Evolutionary conservation across 192 early-diverging fungal genomes (phyloP).

Genomic region (Phlyctochytrium planicorne): DNA sequence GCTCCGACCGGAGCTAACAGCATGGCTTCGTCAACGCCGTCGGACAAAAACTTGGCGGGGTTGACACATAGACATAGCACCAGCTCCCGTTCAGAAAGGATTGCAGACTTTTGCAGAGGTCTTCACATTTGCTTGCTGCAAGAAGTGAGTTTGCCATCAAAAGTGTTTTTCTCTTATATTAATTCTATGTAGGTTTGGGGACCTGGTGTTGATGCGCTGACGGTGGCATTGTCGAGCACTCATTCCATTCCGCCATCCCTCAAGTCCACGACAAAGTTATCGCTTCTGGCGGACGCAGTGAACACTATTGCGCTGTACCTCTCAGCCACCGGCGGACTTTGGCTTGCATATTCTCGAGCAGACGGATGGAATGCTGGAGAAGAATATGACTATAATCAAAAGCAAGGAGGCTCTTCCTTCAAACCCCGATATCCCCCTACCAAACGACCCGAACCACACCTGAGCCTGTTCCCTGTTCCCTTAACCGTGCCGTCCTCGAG

Average conservation of each 20-base stretch:
- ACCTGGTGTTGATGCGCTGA: constrained; percentile 23
- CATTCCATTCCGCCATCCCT: constrained; percentile 23
- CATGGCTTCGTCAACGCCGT: not conserved
- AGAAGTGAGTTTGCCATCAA: constrained; percentile 14
- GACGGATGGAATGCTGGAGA: constrained; percentile 15
- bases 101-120: constrained; percentile 17
- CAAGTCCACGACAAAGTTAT: constrained; percentile 15
- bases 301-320: constrained; percentile 24
- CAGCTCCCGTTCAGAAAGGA: constrained; percentile 12
- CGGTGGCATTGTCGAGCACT: constrained; percentile 12
- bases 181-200: constrained; percentile 24
- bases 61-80: not conserved
- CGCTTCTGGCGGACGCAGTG: constrained; percentile 13
- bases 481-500: constrained; percentile 20
- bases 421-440: constrained; percentile 22
- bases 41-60: not conserved
- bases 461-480: constrained; percentile 17
- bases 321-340: constrained; percentile 20
- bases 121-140: constrained; percentile 23
- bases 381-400: not conserved
- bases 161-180: not conserved
- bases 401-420: not conserved
- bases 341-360: constrained; percentile 22
- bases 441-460: constrained; percentile 17
- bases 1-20: not conserved